phyloP scores from a whole-genome alignment of 495 filamentous ascomycete genomes.

The Hypoxylon cercidicola region DNA sequence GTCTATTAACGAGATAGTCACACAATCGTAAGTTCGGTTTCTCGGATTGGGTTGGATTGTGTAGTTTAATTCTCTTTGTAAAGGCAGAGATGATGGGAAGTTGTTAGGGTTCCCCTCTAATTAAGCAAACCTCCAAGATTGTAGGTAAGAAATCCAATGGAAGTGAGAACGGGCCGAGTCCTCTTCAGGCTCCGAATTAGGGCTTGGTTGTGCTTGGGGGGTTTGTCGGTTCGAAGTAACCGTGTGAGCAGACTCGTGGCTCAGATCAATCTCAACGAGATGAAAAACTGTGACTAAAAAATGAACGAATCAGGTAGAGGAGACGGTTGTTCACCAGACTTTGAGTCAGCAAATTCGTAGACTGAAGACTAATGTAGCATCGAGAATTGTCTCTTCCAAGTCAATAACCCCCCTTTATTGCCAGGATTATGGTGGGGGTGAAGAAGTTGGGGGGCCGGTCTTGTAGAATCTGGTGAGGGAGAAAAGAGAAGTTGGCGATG shows the following conservation, averaged over 20 bases:
- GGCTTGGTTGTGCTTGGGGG: slow-evolving; percentile 20
- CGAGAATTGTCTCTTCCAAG: slow-evolving; percentile 24
- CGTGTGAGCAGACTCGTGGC: slow-evolving; percentile 5
- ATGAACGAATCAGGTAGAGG: slow-evolving; percentile 28
- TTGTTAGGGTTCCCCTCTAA: slow-evolving; percentile 18
- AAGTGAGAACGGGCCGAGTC: slow-evolving; percentile 36
- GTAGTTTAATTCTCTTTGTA: slow-evolving; percentile 7
- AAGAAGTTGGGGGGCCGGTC: slow-evolving; percentile 13
- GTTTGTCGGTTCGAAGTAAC: slow-evolving; percentile 7
- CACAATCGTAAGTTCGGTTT: background rate
- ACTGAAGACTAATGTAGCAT: slow-evolving; percentile 22
- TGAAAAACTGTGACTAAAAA: slow-evolving; percentile 32
- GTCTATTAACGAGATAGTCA: slow-evolving; percentile 12
- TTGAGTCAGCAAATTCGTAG: slow-evolving; percentile 15
- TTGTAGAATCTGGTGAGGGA: background rate
- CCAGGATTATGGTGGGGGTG: slow-evolving; percentile 26
- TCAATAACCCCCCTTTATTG: slow-evolving; percentile 11
- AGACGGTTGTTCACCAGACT: slow-evolving; percentile 8
- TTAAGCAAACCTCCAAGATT: slow-evolving; percentile 35
- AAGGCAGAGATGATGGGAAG: slow-evolving; percentile 2
- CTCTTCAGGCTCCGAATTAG: slow-evolving; percentile 37
- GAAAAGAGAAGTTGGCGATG: slow-evolving; percentile 25
- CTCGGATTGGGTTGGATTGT: background rate
- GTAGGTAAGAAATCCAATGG: slow-evolving; percentile 10
- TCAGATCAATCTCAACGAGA: slow-evolving; percentile 8